phyloP scores from a whole-genome alignment of 1,139 yeast species.

The Geotrichum restrictum region DNA sequence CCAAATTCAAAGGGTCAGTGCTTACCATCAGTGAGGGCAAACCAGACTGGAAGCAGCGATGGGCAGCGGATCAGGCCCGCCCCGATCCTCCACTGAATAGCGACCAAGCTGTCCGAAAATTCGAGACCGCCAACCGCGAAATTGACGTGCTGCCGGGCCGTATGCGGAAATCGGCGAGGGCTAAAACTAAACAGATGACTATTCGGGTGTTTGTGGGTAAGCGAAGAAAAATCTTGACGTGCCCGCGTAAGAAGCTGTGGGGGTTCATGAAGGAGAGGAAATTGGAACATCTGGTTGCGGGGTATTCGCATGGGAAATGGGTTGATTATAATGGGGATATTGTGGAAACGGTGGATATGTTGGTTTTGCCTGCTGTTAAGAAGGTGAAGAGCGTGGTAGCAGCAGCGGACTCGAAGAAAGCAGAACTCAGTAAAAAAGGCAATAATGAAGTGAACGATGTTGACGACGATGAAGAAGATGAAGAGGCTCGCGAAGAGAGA shows the following conservation, averaged over 20 bases:
- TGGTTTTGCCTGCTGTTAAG: constrained; percentile 12
- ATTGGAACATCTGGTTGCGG: constrained; percentile 57
- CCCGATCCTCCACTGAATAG: constrained; percentile 37
- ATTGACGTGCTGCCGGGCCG: constrained; percentile 61
- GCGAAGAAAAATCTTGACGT: constrained; percentile 56
- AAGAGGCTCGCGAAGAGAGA: constrained; percentile 25
- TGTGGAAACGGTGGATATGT: constrained; percentile 47
- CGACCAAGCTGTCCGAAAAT: constrained; percentile 43
- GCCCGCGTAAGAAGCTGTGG: constrained; percentile 80
- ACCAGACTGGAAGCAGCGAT: constrained; percentile 45
- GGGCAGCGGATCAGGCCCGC: constrained; percentile 44
- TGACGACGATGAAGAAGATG: constrained; percentile 25
- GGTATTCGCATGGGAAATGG: constrained; percentile 69
- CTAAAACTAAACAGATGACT: constrained; percentile 46
- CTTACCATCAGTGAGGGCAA: constrained; percentile 52
- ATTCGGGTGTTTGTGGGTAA: constrained; percentile 56
- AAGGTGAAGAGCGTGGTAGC: constrained; percentile 10
- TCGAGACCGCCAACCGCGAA: constrained; percentile 42
- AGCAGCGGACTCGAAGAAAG: no score
- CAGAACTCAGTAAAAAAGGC: neutral
- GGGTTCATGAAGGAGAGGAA: constrained; percentile 71
- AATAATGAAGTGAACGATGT: constrained; percentile 23
- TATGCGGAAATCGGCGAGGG: constrained; percentile 52
- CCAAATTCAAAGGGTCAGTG: constrained; percentile 68
- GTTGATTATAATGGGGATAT: constrained; percentile 76